Base-by-base conservation (phyloP, 768 basidiomycete species). In the Gloeophyllum trabeum region DNA sequence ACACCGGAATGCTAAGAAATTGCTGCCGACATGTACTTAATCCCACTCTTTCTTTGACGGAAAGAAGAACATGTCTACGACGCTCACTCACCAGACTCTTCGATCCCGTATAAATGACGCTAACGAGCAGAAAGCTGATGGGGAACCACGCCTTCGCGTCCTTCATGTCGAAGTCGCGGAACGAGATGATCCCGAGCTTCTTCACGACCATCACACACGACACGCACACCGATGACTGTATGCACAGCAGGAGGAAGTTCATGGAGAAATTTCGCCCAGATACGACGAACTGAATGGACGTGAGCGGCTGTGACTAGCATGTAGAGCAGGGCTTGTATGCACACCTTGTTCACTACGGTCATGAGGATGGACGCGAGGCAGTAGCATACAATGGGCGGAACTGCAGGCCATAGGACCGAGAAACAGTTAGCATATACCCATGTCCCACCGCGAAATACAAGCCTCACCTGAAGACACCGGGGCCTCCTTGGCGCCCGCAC, bases 291-390 rank as follows among this genome's bases (percentile, higher is more conserved):
- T 97, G 52, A 14, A 2, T 13, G 19, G 12, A 49, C 20, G 45
- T 22, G 25, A 25, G 19, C 40, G 13, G 34, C 35, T n/a, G n/a
- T n/a, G 22, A 30, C 21, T 35, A 19, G 43, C 10, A 23, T 5
- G 6, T 20, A 23, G 5, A 18, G 22, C n/a, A n/a, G 25, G n/a
- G 5, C 38, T 30, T 45, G 22, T 35, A 43, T 23, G 44, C 47
- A n/a, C n/a, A 90, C 93, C 73, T 97, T 97, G 69, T 97, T 97
- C 48, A 94, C 78, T 35, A 98, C 73, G 0, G 96, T 99, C 96
- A 99, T 99, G 38, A 93, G 62, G 49, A 98, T 94, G 1, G 88
- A 91, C 1, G 93, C 89, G 12, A 85, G 45, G 56, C 96, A 98
- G 59, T 97, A 98, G 55, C 83, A 85, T 44, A 81, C 47, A 48